These are phyloP conservation scores for Candida namnaoensis DNA, from an alignment of 805 yeast genomes.

Conservation along the genomic window DNA sequence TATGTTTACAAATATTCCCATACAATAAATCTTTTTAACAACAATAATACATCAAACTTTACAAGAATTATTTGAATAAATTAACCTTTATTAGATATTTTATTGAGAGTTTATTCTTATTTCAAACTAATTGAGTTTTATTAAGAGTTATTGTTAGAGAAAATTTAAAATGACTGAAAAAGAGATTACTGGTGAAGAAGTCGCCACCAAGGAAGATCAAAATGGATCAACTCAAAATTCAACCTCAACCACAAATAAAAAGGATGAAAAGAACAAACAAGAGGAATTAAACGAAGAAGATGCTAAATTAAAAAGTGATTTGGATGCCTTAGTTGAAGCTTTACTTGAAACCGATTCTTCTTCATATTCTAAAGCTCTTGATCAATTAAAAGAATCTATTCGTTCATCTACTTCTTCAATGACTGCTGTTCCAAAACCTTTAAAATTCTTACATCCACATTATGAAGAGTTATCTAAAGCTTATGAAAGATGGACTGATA, in stretches of 20 bases:
- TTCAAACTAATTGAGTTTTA: no score
- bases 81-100: no score
- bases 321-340: constrained; percentile 81
- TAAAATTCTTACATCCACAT: constrained; percentile 88
- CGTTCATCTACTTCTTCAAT: constrained; percentile 93
- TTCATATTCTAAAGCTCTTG: constrained; percentile 52
- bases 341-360: constrained; percentile 42
- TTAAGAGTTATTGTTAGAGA: constrained; percentile 69
- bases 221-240: neutral
- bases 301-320: constrained; percentile 73
- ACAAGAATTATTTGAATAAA: no score
- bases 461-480: constrained; percentile 60
- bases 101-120: no score
- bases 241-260: constrained; percentile 3
- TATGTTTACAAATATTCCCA: no score
- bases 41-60: no score
- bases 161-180: constrained; percentile 30
- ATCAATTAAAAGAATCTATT: constrained; percentile 65
- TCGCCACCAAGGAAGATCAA: constrained; percentile 15
- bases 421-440: constrained; percentile 99
- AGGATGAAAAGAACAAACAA: constrained; percentile 27
- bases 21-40: no score
- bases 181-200: constrained; percentile 8
- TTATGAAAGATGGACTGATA: constrained; percentile 58
- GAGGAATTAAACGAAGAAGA: constrained; percentile 95